Conservation (phyloP, 2,329 filamentous ascomycete species). For the Aciculosporium take region DNA sequence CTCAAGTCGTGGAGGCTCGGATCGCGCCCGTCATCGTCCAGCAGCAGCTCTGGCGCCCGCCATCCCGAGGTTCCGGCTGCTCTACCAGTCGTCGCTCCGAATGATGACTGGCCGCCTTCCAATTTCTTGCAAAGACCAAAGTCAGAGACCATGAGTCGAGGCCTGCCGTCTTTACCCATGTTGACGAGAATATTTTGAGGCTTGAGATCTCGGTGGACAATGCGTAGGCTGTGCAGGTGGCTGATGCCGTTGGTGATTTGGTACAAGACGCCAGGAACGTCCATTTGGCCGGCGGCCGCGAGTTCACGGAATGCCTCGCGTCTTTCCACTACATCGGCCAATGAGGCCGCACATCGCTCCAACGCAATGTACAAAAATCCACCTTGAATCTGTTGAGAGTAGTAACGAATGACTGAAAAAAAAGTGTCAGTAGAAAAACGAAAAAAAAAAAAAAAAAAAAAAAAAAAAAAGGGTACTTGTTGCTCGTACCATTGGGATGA, state of each 20-base stretch:
- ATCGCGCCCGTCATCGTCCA: conserved; percentile 56
- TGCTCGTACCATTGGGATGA: conserved; percentile 62
- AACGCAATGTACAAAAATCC: conserved; percentile 94
- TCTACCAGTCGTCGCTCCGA: conserved; percentile 85
- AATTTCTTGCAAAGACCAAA: conserved; percentile 97
- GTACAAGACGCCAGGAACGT: conserved; percentile 66
- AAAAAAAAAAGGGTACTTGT: too few relatives aligned
- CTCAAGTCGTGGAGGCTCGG: conserved; percentile 32
- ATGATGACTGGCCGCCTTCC: conserved; percentile 85
- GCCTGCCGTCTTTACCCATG: conserved; percentile 52
- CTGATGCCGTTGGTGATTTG: conserved; percentile 83
- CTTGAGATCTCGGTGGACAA: conserved; percentile 94
- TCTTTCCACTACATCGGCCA: conserved; percentile 81
- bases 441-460: not conserved
- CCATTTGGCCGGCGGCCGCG: conserved; percentile 56
- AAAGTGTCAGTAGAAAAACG: conserved; percentile 1
- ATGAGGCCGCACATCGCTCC: conserved; percentile 82
- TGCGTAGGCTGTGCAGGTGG: conserved; percentile 79
- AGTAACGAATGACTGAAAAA: conserved; percentile 76
- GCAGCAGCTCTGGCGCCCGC: conserved; percentile 86
- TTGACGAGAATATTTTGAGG: conserved; percentile 92
- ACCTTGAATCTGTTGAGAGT: conserved; percentile 74
- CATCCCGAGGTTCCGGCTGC: conserved; percentile 89
- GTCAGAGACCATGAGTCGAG: conserved; percentile 88
- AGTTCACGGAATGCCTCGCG: conserved; percentile 53